Percentiles rank a stretch among this genome's conserved stretches.
These are phyloP conservation scores for Myxozyma neotropica DNA, from an alignment of 805 yeast genomes.

Conservation along the genomic window DNA sequence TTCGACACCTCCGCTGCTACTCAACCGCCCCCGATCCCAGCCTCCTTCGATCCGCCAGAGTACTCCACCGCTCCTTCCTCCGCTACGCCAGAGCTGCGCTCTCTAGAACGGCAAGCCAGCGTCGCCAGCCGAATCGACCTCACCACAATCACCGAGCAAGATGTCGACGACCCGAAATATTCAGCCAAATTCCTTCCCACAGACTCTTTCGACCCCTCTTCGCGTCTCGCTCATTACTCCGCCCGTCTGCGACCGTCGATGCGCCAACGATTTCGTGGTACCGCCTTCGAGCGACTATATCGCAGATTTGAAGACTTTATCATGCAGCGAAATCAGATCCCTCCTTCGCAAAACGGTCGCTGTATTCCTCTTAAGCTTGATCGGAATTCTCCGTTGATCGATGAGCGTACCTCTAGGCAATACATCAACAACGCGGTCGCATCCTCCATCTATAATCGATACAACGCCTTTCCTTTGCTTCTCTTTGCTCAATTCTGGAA, in stretches of 20 bases:
- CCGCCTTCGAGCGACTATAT: constrained; percentile 5
- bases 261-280: background rate
- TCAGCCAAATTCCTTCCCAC: background rate
- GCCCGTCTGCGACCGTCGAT: constrained; percentile 13
- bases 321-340: constrained; percentile 39
- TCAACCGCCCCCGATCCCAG: constrained; percentile 21
- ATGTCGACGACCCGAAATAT: background rate
- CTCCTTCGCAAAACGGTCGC: constrained; percentile 70
- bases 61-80: background rate
- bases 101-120: background rate
- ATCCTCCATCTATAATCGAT: constrained; percentile 80
- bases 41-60: constrained; percentile 3
- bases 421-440: constrained; percentile 72
- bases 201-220: constrained; percentile 18
- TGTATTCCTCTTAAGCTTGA: constrained; percentile 71
- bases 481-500: constrained; percentile 88
- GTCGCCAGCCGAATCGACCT: background rate
- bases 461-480: constrained; percentile 85
- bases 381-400: constrained; percentile 48
- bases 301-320: constrained; percentile 36
- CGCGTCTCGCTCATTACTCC: constrained; percentile 17
- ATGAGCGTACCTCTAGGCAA: constrained; percentile 66
- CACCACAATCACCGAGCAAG: background rate
- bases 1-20: constrained; percentile 32
- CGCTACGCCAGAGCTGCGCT: background rate